Evolutionary conservation across 352 stramenopile genomes (phyloP), one percentile per base, ranked within the genome.

Genomic region (Plasmopara viticola): DNA sequence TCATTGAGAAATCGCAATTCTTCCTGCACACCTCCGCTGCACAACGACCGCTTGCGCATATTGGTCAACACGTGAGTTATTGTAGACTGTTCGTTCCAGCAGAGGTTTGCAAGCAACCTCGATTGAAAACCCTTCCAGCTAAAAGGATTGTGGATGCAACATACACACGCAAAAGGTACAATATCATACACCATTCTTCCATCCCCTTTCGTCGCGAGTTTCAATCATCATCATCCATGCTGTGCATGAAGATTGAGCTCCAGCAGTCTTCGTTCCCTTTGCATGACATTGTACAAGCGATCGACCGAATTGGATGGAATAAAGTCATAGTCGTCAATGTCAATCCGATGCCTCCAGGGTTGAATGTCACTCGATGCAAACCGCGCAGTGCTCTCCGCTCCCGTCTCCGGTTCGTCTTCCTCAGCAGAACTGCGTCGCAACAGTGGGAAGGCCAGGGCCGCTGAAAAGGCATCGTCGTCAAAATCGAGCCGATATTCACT

Each of bases 401-500:
- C 51, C 6, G 41, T 42, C 17, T 51, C 48, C n/a, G 37, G 28
- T 18, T 66, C 31, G 10, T 51, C 30, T 9, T 44, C 43, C 5
- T 51, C 58, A 0, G 10, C 51, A 5, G 62, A 64, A 35, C 51
- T 64, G 30, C 28, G 51, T 20, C 51, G 43, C 9, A 64, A 56
- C n/a, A 70, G 49, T 2, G 56, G 53, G 8, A 59, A 61, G 6
- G 44, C 40, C 15, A 73, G 28, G 1, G 54, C 47, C 35, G 61
- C 33, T 2, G 53, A 65, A 13, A 68, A 68, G 10, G 57, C 51
- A 15, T 70, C 53, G 35, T 66, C 55, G 0, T 65, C 56, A 5
- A 68, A 63, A 20, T 68, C 64, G 4, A 66, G 39, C 28, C 47
- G 40, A 15, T 62, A 69, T 10, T 59, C 61, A 2, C 18, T 46